phyloP scores from a whole-genome alignment of 768 basidiomycete species.

The Kockovaella imperatae region DNA sequence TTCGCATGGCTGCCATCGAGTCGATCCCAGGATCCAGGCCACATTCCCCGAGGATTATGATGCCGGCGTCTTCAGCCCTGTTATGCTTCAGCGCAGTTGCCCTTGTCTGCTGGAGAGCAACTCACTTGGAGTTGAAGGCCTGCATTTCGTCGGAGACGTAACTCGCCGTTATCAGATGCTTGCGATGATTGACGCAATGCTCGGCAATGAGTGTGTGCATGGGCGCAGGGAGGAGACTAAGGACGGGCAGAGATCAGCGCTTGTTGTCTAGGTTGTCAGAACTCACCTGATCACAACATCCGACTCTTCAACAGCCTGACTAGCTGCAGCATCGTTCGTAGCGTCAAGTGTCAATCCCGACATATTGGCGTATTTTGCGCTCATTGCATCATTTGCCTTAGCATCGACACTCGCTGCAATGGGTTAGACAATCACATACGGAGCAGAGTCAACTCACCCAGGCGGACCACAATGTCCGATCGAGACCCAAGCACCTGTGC shows the following conservation, averaged over 20 bases:
- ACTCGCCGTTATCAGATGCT: constrained; percentile 82
- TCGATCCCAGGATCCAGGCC: constrained; percentile 43
- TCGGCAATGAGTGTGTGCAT: constrained; percentile 67
- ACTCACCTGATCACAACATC: constrained; percentile 79
- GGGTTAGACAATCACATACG: constrained; percentile 2
- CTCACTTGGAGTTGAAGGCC: constrained; percentile 56
- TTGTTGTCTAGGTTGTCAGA: not conserved
- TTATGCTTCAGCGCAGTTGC: not conserved
- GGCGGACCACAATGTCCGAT: constrained; percentile 59
- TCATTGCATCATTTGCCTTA: constrained; percentile 52
- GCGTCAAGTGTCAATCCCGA: constrained; percentile 58
- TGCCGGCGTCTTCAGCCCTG: constrained; percentile 57
- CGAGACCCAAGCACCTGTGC: constrained; percentile 63
- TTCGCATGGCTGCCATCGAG: constrained; percentile 58
- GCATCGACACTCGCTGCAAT: constrained; percentile 63
- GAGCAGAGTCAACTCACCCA: constrained; percentile 56
- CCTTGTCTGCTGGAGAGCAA: not conserved
- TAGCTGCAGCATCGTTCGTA: constrained; percentile 49
- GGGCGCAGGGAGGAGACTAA: constrained; percentile 68
- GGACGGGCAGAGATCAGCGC: constrained; percentile 2
- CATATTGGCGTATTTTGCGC: constrained; percentile 51
- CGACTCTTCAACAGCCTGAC: constrained; percentile 53
- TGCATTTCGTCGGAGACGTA: constrained; percentile 77
- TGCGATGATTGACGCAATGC: constrained; percentile 59
- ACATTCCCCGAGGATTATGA: constrained; percentile 80